These are phyloP conservation scores for Fusarium agapanthi DNA, from an alignment of 2,329 filamentous ascomycete genomes.

Conservation along the genomic window DNA sequence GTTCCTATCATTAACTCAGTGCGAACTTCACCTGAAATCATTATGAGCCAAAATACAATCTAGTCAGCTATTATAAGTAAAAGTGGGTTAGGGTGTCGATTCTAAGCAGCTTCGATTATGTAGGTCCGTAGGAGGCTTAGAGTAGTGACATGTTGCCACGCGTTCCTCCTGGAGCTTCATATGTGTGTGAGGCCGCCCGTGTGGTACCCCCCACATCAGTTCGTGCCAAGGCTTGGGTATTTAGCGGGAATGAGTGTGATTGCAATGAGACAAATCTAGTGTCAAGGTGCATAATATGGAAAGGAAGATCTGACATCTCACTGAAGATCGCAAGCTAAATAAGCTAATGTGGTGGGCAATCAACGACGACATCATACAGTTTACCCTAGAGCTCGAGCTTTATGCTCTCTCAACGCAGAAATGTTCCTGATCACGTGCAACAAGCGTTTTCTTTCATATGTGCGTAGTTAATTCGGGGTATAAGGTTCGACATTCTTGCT, in stretches of 20 bases:
- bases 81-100: background rate
- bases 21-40: background rate
- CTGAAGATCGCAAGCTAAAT: background rate
- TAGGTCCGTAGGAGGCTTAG: background rate
- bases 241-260: background rate
- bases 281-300: conserved; percentile 5
- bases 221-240: conserved; percentile 15
- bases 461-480: background rate
- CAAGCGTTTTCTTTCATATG: background rate
- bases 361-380: background rate
- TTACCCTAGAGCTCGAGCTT: conserved; percentile 4
- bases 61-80: background rate
- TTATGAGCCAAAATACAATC: background rate
- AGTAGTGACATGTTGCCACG: conserved; percentile 32
- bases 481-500: background rate
- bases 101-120: background rate
- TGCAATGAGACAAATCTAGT: conserved; percentile 14
- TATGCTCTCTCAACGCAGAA: background rate
- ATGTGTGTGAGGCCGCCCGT: conserved; percentile 34
- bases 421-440: too few relatives aligned
- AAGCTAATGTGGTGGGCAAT: background rate
- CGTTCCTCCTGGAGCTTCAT: conserved; percentile 14
- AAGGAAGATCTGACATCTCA: conserved; percentile 14
- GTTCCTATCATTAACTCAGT: background rate
- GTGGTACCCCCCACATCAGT: conserved; percentile 23